phyloP scores from a whole-genome alignment of 352 stramenopile genomes.

The Thalassiosira exigua region DNA sequence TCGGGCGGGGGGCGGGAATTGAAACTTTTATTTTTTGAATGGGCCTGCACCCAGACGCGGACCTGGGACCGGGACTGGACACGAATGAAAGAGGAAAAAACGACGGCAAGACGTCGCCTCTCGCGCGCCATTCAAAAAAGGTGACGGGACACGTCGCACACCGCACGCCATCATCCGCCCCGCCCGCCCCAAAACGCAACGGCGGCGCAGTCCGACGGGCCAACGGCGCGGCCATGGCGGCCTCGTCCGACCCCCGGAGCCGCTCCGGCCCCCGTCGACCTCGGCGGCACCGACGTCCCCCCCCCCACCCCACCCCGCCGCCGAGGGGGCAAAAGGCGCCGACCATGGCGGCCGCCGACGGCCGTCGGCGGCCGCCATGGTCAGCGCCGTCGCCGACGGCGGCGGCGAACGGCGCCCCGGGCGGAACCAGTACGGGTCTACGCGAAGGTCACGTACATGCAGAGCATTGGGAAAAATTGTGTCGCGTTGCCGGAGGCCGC shows the following conservation, averaged over 20 bases:
- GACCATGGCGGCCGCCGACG: constrained; percentile 4
- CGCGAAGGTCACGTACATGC: constrained; percentile 33
- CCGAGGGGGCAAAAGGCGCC: no score
- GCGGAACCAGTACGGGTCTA: background rate
- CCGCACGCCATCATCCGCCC: background rate
- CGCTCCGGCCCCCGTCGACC: no score
- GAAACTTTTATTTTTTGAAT: no score
- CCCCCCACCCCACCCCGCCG: background rate
- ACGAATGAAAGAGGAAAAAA: constrained; percentile 31
- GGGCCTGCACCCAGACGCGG: no score
- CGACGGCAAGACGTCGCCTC: constrained; percentile 41
- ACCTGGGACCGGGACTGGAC: background rate
- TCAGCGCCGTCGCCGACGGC: no score
- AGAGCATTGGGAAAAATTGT: constrained; percentile 34
- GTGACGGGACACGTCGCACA: background rate
- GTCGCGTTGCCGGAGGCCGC: background rate
- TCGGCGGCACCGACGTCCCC: background rate
- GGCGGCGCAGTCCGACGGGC: background rate
- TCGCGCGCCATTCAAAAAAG: background rate
- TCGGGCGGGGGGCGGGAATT: no score
- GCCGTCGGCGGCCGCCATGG: background rate
- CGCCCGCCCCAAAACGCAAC: background rate
- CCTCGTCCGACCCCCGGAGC: no score
- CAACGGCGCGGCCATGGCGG: background rate
- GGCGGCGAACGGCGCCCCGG: no score